Base-by-base conservation (phyloP, 225 moss, liverwort and hornwort genomes). In the Antitrichia curtipendula region DNA sequence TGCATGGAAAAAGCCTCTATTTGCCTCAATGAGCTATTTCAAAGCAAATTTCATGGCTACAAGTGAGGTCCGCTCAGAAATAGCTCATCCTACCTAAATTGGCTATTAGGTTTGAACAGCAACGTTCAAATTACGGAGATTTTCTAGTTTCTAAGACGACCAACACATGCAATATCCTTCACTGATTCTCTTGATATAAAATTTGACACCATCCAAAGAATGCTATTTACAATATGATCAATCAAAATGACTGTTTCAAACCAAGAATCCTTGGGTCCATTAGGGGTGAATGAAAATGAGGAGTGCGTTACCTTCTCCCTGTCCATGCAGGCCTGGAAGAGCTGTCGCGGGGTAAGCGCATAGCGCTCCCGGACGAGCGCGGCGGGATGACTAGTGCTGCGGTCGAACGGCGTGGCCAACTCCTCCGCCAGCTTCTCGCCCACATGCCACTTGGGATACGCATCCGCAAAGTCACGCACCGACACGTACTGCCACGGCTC, bases 311-410 rank as follows among this genome's bases (percentile, higher is more conserved):
- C 83, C 63, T 94, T 95, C 80, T 97, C 97, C 52, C 96, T 83
- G 50, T 82, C 95, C 82, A 92, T 60, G 87, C 96, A 94, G 24
- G 97, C 96, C n/a, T 72, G 92, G 77, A 97, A 95, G 14, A 97
- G 94, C 88, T 96, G 93, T 85, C 80, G 78, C 28, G 91, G 82
- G 78, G 90, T 88, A n/a, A 97, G 92, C 16, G 96, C 96, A 47
- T 89, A 97, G 29, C 89, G 93, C 20, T 95, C 92, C 58, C 73
- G 89, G 66, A 96, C 97, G 11, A 97, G 91, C 52, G 97, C 96
- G 16, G 96, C 96, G 20, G 96, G 97, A 49, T 96, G 96, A 62
- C 93, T 92, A 28, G 87, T 90, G 53, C 77, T 68, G 27, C 91
- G 94, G 85, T 97, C 96, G 50, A 93, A 96, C 8, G 95, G 96